phyloP scores from a whole-genome alignment of 176 grass and related monocot species.

The Oropetium thomaeum region DNA sequence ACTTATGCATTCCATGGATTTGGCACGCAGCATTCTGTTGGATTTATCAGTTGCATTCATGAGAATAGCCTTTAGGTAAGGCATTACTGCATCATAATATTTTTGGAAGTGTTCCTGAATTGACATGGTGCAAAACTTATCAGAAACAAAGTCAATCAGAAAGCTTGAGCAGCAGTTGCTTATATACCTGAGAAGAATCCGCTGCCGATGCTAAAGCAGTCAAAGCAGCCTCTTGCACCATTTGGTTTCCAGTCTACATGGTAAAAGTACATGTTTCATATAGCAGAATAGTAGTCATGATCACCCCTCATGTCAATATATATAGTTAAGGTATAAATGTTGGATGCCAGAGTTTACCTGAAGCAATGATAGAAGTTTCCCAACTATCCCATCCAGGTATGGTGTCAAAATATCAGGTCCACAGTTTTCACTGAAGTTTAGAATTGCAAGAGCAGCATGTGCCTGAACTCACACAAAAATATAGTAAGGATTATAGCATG shows the following conservation, averaged over 20 bases:
- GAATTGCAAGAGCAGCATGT: slow-evolving; percentile 86
- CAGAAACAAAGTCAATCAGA: slow-evolving; percentile 18
- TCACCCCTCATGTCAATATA: neutral
- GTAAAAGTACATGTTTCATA: slow-evolving; percentile 18
- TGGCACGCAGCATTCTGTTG: slow-evolving; percentile 94
- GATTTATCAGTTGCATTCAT: slow-evolving; percentile 98
- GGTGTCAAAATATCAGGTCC: slow-evolving; percentile 88
- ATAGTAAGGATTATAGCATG: slow-evolving; percentile 30
- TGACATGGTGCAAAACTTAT: slow-evolving; percentile 14
- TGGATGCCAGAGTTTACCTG: slow-evolving; percentile 54
- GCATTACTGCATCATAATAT: slow-evolving; percentile 97
- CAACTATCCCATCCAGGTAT: slow-evolving; percentile 80
- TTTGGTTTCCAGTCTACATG: slow-evolving; percentile 86
- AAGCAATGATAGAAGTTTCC: slow-evolving; percentile 78
- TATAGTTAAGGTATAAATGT: slow-evolving; percentile 8
- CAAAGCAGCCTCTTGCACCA: slow-evolving; percentile 98
- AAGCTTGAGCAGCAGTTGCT: slow-evolving; percentile 10
- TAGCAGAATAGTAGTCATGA: neutral
- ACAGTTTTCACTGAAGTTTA: slow-evolving; percentile 98
- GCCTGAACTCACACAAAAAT: slow-evolving; percentile 49
- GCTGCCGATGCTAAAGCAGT: slow-evolving; percentile 97
- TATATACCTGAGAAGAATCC: slow-evolving; percentile 89
- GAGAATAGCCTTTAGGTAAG: slow-evolving; percentile 91
- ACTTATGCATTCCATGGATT: slow-evolving; percentile 99
- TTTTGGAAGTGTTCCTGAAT: slow-evolving; percentile 96